Conservation (phyloP, 75 land plant species). For the Larix kaempferi region DNA sequence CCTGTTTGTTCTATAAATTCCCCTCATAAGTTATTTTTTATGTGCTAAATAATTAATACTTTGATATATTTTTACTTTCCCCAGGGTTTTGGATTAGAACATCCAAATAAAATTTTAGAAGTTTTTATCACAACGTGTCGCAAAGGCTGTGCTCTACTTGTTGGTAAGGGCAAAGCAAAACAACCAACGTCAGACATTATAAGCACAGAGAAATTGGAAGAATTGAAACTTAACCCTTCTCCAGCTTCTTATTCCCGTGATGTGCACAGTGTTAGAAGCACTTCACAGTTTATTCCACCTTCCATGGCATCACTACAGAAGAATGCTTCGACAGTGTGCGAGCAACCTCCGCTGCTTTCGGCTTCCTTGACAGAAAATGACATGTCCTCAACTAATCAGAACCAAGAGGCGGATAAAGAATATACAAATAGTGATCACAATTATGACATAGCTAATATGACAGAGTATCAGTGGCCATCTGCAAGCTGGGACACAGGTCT, state of each 20-base stretch:
- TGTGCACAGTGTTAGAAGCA: too few species aligned
- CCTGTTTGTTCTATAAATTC: neutral
- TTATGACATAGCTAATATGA: neutral
- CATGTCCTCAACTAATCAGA: neutral
- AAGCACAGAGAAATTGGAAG: neutral
- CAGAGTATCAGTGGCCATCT: constrained; percentile 4
- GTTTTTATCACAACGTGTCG: constrained; percentile 14
- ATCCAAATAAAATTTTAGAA: constrained; percentile 33
- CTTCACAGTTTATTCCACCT: neutral
- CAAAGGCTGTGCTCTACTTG: constrained; percentile 40
- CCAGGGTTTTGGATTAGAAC: constrained; percentile 37
- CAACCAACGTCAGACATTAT: neutral
- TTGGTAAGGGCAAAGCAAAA: constrained; percentile 48
- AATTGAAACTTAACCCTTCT: neutral
- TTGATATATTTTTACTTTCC: neutral
- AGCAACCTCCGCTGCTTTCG: neutral
- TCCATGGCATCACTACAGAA: neutral
- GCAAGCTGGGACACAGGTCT: neutral
- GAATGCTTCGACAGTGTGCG: too few species aligned
- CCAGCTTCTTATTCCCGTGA: neutral
- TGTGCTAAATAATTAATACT: neutral
- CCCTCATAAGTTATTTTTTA: neutral
- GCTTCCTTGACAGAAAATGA: neutral
- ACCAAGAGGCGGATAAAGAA: neutral
- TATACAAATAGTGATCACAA: neutral